Evolutionary conservation across 768 basidiomycete genomes (phyloP).

Genomic region (Rhodotorula diobovata): DNA sequence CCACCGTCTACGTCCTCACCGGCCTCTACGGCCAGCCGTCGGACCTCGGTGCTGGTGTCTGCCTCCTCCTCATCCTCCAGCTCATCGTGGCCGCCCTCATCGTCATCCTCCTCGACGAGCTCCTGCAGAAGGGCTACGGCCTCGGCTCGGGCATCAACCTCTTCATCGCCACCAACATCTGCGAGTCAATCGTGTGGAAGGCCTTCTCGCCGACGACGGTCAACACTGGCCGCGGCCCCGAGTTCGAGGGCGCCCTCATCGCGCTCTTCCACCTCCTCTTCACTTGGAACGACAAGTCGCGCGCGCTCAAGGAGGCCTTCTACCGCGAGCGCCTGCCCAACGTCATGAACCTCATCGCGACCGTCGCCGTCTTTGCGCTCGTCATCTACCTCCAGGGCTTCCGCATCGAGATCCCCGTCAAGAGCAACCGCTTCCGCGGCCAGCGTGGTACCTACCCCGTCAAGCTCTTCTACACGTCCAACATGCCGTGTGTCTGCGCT

Average conservation of each 20-base stretch:
- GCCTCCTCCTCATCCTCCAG: slow-evolving; percentile 92
- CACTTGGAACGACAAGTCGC: slow-evolving; percentile 97
- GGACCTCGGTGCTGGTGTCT: slow-evolving; percentile 93
- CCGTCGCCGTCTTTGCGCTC: slow-evolving; percentile 80
- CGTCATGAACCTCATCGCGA: slow-evolving; percentile 94
- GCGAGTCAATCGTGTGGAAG: slow-evolving; percentile 99
- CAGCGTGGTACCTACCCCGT: slow-evolving; percentile 92
- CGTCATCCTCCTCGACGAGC: slow-evolving; percentile 96
- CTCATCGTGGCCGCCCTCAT: slow-evolving; percentile 89
- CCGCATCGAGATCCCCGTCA: slow-evolving; percentile 96
- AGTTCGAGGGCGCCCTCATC: slow-evolving; percentile 95
- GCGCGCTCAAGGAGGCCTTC: slow-evolving; percentile 94
- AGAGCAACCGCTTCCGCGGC: slow-evolving; percentile 93
- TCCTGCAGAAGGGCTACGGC: slow-evolving; percentile 98
- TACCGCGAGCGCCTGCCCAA: slow-evolving; percentile 96
- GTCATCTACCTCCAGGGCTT: slow-evolving; percentile 99
- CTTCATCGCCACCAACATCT: slow-evolving; percentile 99
- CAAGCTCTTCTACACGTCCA: slow-evolving; percentile 97
- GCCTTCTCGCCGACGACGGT: slow-evolving; percentile 97
- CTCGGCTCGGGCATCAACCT: slow-evolving; percentile 97
- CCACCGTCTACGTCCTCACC: slow-evolving; percentile 92
- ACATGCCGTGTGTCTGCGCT: slow-evolving; percentile 70
- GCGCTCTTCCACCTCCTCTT: slow-evolving; percentile 95
- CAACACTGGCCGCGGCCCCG: slow-evolving; percentile 95
- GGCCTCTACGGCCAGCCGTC: slow-evolving; percentile 92